These are phyloP conservation scores for Tardiomyces blankii DNA, from an alignment of 1,139 yeast species.

Conservation along the genomic window DNA sequence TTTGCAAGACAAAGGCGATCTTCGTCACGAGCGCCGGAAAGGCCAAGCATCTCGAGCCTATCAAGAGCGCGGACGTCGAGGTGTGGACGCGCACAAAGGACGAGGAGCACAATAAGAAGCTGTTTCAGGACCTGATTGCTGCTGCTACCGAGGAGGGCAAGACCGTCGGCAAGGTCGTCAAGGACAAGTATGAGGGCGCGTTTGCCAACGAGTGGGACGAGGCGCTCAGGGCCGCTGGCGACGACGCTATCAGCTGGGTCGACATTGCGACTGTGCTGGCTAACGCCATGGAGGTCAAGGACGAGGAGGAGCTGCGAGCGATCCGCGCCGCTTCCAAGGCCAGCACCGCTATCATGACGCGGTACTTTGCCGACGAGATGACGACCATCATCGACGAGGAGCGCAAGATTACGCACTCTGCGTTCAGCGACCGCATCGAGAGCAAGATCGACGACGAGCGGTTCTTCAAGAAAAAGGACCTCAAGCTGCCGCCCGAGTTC, in stretches of 20 bases:
- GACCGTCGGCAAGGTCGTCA: slow-evolving; percentile 51
- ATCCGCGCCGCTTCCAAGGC: slow-evolving; percentile 67
- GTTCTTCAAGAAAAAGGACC: slow-evolving; percentile 40
- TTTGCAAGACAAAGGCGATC: slow-evolving; percentile 49
- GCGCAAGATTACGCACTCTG: slow-evolving; percentile 57
- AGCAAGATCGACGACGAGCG: slow-evolving; percentile 67
- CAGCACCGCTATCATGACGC: slow-evolving; percentile 65
- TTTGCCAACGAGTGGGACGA: slow-evolving; percentile 61
- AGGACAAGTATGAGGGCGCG: slow-evolving; percentile 74
- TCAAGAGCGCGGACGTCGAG: slow-evolving; percentile 45
- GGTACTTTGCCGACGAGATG: slow-evolving; percentile 79
- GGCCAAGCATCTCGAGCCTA: slow-evolving; percentile 60
- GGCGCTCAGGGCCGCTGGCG: slow-evolving; percentile 23
- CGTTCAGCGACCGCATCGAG: slow-evolving; percentile 68
- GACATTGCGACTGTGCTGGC: slow-evolving; percentile 52
- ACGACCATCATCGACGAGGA: slow-evolving; percentile 83
- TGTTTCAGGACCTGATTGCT: slow-evolving; percentile 39
- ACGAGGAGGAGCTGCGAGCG: slow-evolving; percentile 60
- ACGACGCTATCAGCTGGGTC: slow-evolving; percentile 27
- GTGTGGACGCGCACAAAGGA: slow-evolving; percentile 79
- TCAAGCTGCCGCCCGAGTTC: slow-evolving; percentile 53
- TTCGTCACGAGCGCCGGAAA: slow-evolving; percentile 81
- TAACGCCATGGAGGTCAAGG: slow-evolving; percentile 62
- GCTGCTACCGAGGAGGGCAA: slow-evolving; percentile 10
- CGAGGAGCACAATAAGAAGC: slow-evolving; percentile 55